phyloP scores from a whole-genome alignment of 768 basidiomycete genomes.

The Trametes sanguinea region DNA sequence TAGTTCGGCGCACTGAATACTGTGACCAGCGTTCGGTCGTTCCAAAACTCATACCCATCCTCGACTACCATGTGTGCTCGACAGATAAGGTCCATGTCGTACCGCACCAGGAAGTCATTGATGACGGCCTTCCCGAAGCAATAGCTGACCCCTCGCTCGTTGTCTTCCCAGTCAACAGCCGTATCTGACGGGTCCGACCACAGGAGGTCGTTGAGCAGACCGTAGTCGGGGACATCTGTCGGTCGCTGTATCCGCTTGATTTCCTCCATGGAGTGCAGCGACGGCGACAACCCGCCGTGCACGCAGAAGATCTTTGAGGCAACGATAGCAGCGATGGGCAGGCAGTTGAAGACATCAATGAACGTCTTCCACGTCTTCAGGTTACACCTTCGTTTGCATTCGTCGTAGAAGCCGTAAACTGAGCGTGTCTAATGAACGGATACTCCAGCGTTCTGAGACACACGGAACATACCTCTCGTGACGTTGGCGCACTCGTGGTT shows the following conservation, averaged over 20 bases:
- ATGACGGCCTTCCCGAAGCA: conserved; percentile 98
- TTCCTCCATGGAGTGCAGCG: conserved; percentile 95
- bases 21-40: conserved; percentile 96
- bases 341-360: conserved; percentile 98
- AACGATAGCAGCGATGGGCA: conserved; percentile 97
- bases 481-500: conserved; percentile 99
- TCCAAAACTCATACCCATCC: conserved; percentile 99
- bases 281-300: conserved; percentile 93
- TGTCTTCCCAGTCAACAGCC: conserved; percentile 98
- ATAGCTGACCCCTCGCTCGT: conserved; percentile 97
- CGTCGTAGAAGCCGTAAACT: conserved; percentile 99
- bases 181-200: conserved; percentile 99
- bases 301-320: conserved; percentile 99
- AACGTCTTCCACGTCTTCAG: conserved; percentile 99
- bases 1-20: conserved; percentile 99
- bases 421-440: conserved; percentile 18
- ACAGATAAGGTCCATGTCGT: conserved; percentile 99
- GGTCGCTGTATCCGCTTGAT: conserved; percentile 97
- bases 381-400: conserved; percentile 98
- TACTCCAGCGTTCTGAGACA: neutral
- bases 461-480: conserved; percentile 78
- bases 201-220: conserved; percentile 92
- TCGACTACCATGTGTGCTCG: conserved; percentile 99
- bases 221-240: conserved; percentile 98
- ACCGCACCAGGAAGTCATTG: conserved; percentile 90